Evolutionary conservation across 148 eudicot species (phyloP), one percentile per base, ranked within the genome.

Genomic region (Hydrangea macrophylla): DNA sequence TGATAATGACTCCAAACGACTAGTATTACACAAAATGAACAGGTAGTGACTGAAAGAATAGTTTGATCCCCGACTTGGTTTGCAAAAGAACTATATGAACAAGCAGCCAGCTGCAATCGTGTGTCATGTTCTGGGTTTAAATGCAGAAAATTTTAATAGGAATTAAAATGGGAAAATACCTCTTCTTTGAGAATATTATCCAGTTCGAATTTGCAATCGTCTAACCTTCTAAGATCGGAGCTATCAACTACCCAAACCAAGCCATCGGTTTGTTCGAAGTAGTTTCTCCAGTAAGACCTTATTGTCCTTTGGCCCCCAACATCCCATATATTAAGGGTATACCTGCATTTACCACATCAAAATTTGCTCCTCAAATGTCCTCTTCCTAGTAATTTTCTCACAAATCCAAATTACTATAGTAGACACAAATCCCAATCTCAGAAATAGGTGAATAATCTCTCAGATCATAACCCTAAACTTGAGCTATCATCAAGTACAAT

Each of bases 171-270:
- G 62, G 7, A 20, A 33, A 8, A 9, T 73, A 94, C 99, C 99
- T 94, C 99, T 76, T 94, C 99, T 78, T 94, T 94, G 64, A 94
- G 83, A 39, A 94, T 80, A 81, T 91, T 94, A 68, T 91, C 88
- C 69, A 88, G 76, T 77, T 91, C 96, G 68, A 84, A 73, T 65
- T 79, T 87, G 85, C 97, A 94, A 73, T 94, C 97, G 59, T 94
- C 93, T 53, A 89, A 75, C 51, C 99, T 78, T 69, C 99, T 84
- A 54, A 94, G 81, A 87, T 94, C 97, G 2, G 97, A 94, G 78
- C 97, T 94, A 76, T 94, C 99, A 74, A 95, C 99, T 22, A 95
- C 97, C 97, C 97, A 95, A 28, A 95, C 90, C 81, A 95, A 85
- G 25, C 99, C 97, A 83, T 95, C 99, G 62, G 97, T 89, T 81